phyloP scores from a whole-genome alignment of 176 grass and related monocot genomes.

The Ensete glaucum region DNA sequence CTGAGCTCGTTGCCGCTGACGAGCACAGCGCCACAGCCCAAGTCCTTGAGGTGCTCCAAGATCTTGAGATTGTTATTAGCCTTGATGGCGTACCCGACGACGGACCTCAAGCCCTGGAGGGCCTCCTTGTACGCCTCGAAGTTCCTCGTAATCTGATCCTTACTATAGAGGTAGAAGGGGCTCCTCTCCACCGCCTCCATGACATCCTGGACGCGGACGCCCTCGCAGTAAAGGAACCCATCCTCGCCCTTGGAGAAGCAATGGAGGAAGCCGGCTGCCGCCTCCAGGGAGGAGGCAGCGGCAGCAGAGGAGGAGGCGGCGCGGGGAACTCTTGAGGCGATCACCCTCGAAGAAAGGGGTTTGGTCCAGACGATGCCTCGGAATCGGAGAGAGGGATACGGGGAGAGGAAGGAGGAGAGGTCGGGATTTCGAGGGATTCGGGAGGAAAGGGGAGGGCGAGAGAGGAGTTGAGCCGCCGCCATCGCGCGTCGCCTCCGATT shows the following conservation, averaged over 20 bases:
- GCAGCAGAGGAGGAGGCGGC: neutral
- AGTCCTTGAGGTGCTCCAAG: constrained; percentile 50
- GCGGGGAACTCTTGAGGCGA: constrained; percentile 18
- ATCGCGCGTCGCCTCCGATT: constrained; percentile 7
- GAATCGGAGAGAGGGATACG: constrained; percentile 1
- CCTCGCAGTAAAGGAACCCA: constrained; percentile 80
- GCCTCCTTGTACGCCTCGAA: constrained; percentile 61
- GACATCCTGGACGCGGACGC: constrained; percentile 53
- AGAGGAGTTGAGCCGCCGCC: constrained; percentile 50
- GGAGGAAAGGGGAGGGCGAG: constrained; percentile 23
- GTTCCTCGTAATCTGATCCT: constrained; percentile 81
- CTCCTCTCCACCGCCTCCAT: constrained; percentile 66
- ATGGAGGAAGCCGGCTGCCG: constrained; percentile 30
- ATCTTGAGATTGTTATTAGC: constrained; percentile 86
- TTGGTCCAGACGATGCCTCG: neutral
- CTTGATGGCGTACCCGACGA: constrained; percentile 86
- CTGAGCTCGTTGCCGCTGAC: constrained; percentile 92
- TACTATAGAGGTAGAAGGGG: constrained; percentile 97
- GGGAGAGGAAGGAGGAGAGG: neutral
- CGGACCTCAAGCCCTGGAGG: constrained; percentile 58
- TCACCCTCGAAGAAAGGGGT: constrained; percentile 21
- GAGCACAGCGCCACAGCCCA: constrained; percentile 83
- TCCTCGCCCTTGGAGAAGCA: constrained; percentile 60
- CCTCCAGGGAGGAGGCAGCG: constrained; percentile 8
- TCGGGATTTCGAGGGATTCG: constrained; percentile 11